Evolutionary conservation across 1,139 yeast genomes (phyloP).

Genomic region (Magnusiomyces ingens): DNA sequence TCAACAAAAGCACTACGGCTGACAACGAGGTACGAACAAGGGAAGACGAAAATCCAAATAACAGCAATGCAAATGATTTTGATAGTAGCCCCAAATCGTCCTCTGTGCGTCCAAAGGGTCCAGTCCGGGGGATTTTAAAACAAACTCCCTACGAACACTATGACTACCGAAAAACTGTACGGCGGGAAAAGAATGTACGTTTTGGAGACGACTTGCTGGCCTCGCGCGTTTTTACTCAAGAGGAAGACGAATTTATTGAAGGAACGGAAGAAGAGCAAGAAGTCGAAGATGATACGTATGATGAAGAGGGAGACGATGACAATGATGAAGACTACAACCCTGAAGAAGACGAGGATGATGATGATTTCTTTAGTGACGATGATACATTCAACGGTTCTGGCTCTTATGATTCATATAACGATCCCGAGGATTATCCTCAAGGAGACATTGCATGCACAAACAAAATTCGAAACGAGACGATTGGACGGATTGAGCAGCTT

Average conservation of each 20-base stretch:
- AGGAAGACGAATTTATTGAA: neutral
- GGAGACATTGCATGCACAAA: slow-evolving; percentile 2
- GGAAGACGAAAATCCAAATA: too few relatives aligned
- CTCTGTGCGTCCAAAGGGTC: too few relatives aligned
- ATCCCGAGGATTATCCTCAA: slow-evolving; percentile 2
- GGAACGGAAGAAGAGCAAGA: neutral
- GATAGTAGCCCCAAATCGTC: too few relatives aligned
- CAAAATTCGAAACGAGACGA: neutral
- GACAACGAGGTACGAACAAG: too few relatives aligned
- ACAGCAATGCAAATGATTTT: too few relatives aligned
- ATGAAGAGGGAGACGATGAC: neutral
- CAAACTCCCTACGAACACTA: slow-evolving; percentile 11
- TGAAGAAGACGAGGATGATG: neutral
- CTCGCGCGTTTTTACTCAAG: slow-evolving; percentile 10
- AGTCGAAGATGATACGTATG: neutral
- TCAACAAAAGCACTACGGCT: too few relatives aligned
- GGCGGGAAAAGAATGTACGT: slow-evolving; percentile 10
- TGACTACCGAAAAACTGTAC: slow-evolving; percentile 13
- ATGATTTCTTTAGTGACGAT: neutral
- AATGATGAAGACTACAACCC: neutral
- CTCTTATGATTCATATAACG: neutral
- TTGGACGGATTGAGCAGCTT: neutral
- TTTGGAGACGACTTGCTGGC: slow-evolving; percentile 4
- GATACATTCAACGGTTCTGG: neutral
- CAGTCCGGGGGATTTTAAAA: neutral